A percentile compares a stretch with the other conserved stretches of the same genome.
Evolutionary conservation across 2,329 filamentous ascomycete genomes (phyloP).

Genomic region (Fusarium oligoseptatum): DNA sequence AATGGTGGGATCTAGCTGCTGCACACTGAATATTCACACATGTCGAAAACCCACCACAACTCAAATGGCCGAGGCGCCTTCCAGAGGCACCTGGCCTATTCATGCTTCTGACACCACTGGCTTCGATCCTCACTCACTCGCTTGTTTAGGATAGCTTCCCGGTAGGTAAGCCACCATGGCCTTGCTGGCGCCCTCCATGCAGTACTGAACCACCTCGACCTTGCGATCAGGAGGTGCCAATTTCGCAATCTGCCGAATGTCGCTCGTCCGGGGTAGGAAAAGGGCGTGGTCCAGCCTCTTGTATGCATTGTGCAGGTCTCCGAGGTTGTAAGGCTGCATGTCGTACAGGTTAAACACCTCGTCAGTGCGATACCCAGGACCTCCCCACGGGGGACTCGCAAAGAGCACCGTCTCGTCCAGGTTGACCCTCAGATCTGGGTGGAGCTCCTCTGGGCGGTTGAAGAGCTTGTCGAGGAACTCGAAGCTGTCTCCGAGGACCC

Average conservation of each 20-base stretch:
- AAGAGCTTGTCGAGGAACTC: slow-evolving; percentile 69
- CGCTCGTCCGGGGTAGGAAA: slow-evolving; percentile 87
- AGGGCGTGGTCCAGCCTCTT: slow-evolving; percentile 73
- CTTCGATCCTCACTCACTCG: slow-evolving; percentile 12
- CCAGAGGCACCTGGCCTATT: not conserved
- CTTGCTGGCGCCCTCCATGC: slow-evolving; percentile 90
- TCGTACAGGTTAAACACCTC: slow-evolving; percentile 84
- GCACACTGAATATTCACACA: not conserved
- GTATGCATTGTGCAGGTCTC: slow-evolving; percentile 73
- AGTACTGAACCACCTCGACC: slow-evolving; percentile 88
- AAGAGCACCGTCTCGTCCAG: slow-evolving; percentile 62
- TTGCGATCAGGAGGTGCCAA: slow-evolving; percentile 65
- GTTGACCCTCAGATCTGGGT: slow-evolving; percentile 58
- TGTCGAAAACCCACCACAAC: not conserved
- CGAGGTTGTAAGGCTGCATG: slow-evolving; percentile 89
- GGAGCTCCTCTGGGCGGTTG: slow-evolving; percentile 53
- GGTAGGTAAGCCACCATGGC: slow-evolving; percentile 76
- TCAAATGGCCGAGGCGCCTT: not conserved
- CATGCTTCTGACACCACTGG: not conserved
- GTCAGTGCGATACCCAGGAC: slow-evolving; percentile 67
- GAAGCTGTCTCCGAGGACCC: slow-evolving; percentile 90
- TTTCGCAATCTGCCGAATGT: slow-evolving; percentile 81
- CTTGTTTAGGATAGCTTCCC: slow-evolving; percentile 31
- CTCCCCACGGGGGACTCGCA: slow-evolving; percentile 72
- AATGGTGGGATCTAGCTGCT: not conserved